Evolutionary conservation across 106 monocot genomes (phyloP).

Genomic region (Dioscorea dumetorum): DNA sequence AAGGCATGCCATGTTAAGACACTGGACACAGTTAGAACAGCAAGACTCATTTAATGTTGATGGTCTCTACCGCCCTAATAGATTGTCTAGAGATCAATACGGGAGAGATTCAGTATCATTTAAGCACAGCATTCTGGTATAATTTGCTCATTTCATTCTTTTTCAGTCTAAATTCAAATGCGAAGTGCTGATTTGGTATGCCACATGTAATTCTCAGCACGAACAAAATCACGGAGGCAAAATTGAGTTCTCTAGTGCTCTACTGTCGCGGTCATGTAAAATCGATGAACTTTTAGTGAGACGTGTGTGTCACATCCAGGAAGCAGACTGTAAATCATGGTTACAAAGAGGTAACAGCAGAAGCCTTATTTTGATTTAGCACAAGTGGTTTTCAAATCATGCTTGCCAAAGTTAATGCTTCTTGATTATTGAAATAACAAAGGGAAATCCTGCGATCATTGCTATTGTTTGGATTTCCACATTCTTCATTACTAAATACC

Average conservation of each 20-base stretch:
- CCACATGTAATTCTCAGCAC: constrained; percentile 14
- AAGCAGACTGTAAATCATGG: constrained; percentile 43
- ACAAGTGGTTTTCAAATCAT: too few relatives aligned
- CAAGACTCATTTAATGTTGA: constrained; percentile 19
- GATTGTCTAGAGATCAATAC: constrained; percentile 14
- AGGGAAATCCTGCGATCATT: too few relatives aligned
- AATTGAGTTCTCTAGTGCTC: constrained; percentile 58
- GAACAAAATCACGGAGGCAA: constrained; percentile 26
- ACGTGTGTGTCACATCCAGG: constrained; percentile 51
- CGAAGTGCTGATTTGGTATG: neutral
- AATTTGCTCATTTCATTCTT: neutral
- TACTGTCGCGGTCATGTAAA: constrained; percentile 40
- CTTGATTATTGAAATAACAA: too few relatives aligned
- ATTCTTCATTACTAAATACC: too few relatives aligned
- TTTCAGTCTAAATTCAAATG: neutral
- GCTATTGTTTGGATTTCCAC: too few relatives aligned
- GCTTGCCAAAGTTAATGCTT: too few relatives aligned
- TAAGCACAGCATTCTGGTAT: constrained; percentile 31
- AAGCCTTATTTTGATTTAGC: neutral
- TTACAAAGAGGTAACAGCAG: constrained; percentile 44
- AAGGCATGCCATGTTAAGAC: constrained; percentile 33
- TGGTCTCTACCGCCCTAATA: constrained; percentile 12
- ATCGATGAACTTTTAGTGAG: constrained; percentile 56
- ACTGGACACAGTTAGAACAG: constrained; percentile 27
- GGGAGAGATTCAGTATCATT: constrained; percentile 20